Base-by-base conservation (phyloP, 345 rosid genomes). In the Nephelium lappaceum region DNA sequence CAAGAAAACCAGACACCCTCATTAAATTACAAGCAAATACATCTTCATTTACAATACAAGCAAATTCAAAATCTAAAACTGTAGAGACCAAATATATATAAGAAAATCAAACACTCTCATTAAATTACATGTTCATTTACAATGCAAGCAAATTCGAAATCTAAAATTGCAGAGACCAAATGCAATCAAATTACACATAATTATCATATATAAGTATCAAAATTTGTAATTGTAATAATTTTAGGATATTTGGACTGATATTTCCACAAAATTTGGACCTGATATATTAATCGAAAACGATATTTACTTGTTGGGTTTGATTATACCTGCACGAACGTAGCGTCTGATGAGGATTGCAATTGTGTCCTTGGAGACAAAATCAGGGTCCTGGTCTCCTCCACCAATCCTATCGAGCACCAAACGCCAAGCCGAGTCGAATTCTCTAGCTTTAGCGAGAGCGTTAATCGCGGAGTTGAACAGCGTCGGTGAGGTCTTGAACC, bases 291-390 rank as follows among this genome's bases (percentile, higher is more conserved):
- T 57, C 23, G 25, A n/a, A 58, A 58, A 7, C 0, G 25, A n/a
- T 58, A n/a, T 58, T 58, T n/a, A n/a, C 63, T 58, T 18, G 10
- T 7, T 18, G 21, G 11, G 9, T 2, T 21, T 18, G 9, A 18
- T 45, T 80, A 31, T 88, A 93, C 99, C 98, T 70, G 95, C 95
- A 12, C 93, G 92, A 81, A 92, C 75, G 75, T 87, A 94, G 74
- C 97, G 93, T 89, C 97, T 86, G 84, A 96, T 93, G 75, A 96
- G 78, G 75, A 89, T 78, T 12, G 86, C 86, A 75, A 93, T 87
- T 0, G 97, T 89, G 58, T 94, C 89, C n/a, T 69, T 77, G 18
- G 97, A 86, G 82, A 96, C 92, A 84, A 89, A 83, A 71, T 65
- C 18, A 38, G 81, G 78, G 27, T 43, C 86, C 47, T 16, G 19